Base-by-base conservation (phyloP, 176 grass and related monocot genomes). In the Tillandsia fasciculata region DNA sequence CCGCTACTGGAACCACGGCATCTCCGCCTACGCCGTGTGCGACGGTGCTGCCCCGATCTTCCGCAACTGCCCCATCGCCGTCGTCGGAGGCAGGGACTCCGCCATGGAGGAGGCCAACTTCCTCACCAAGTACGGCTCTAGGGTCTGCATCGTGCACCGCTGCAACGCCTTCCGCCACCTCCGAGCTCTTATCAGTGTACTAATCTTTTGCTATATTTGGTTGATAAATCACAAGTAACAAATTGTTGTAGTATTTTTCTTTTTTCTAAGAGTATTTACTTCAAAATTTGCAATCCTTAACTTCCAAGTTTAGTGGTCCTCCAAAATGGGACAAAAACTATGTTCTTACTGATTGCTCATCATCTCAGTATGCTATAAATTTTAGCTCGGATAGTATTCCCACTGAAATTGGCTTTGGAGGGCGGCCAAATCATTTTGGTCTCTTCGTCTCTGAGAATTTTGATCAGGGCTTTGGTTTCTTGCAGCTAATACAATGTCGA, bases 31-130 rank as follows among this genome's bases (percentile, higher is more conserved):
- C 85, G 90, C 95, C 79, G 95, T 99, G 18, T 94, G 95, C 83
- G 94, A 99, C 14, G 94, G 94, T 11, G 93, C 94, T 2, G 89
- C 89, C 15, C 87, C 89, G 12, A 87, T 92, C 67, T 97, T 92
- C 68, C 74, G 94, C 23, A 90, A 97, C 82, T 81, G 79, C 14
- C 94, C 89, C 69, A 99, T 99, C 54, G 87, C 87, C 2, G 90
- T 99, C n/a, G 74, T 99, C 64, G 95, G 95, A 5, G 95, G 95
- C 33, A 84, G 95, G 11, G 95, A 99, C 77, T 99, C 90, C 9
- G 90, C 95, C 79, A 99, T 99, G 95, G 95, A 99, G 82, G 94
- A 99, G 85, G 84, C 95, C 69, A 94, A 99, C 72, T 99, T 99
- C 80, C 83, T 99, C 26, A 99, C 95, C 54, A 94, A 99, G 82